Percentiles rank a stretch among this genome's conserved stretches.
These are phyloP conservation scores for Fusarium incarnatum DNA, from an alignment of 2,329 filamentous ascomycete species.

Conservation along the genomic window DNA sequence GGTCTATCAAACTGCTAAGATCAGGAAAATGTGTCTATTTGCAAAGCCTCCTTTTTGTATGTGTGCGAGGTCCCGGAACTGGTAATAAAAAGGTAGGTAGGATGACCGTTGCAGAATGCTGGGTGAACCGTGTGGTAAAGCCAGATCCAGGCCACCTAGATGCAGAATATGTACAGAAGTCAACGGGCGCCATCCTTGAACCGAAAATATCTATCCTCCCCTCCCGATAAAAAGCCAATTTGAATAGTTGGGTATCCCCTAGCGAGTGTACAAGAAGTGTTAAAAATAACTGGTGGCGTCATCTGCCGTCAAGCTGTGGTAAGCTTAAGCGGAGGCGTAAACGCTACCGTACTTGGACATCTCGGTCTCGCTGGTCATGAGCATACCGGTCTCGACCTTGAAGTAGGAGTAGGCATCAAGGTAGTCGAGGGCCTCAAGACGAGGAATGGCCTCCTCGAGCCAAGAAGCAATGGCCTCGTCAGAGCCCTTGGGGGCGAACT, in stretches of 20 bases:
- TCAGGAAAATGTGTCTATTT: constrained; percentile 36
- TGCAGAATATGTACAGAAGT: constrained; percentile 51
- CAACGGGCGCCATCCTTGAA: constrained; percentile 42
- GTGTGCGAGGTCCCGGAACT: constrained; percentile 21
- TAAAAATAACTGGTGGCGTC: constrained; percentile 38
- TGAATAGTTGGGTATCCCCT: constrained; percentile 50
- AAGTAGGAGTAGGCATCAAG: constrained; percentile 70
- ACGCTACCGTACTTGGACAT: constrained; percentile 62
- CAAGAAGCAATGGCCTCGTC: constrained; percentile 58
- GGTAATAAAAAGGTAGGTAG: constrained; percentile 26
- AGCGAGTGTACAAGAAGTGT: constrained; percentile 55
- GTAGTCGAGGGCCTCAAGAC: constrained; percentile 62
- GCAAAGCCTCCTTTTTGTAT: constrained; percentile 19
- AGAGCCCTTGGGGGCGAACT: constrained; percentile 68
- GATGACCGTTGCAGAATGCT: constrained; percentile 10
- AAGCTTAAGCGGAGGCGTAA: constrained; percentile 58
- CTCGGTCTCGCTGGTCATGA: constrained; percentile 55
- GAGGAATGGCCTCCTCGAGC: constrained; percentile 60
- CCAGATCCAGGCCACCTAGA: constrained; percentile 31
- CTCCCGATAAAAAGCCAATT: constrained; percentile 39
- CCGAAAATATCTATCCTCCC: constrained; percentile 37
- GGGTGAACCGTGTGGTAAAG: background rate
- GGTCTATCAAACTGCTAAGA: constrained; percentile 34
- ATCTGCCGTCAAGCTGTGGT: background rate
- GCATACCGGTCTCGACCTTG: constrained; percentile 58